These are phyloP conservation scores for Boletus vermiculosoides DNA, from an alignment of 768 basidiomycete genomes.

Conservation along the genomic window DNA sequence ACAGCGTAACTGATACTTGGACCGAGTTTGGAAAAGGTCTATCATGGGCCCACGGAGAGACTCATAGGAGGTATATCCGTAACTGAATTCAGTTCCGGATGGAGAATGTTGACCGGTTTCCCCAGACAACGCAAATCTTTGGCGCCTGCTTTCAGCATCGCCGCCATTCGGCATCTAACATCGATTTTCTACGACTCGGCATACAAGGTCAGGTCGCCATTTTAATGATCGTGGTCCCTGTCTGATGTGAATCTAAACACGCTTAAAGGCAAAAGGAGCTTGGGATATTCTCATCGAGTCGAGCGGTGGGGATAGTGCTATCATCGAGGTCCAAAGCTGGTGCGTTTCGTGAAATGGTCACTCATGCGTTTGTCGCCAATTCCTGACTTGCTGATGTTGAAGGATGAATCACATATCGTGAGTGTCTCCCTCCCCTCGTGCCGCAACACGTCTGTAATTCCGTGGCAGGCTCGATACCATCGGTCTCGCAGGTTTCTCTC, in stretches of 20 bases:
- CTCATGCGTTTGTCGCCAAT: neutral
- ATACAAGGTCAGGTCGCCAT: slow-evolving; percentile 5
- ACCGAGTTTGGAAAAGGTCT: slow-evolving; percentile 28
- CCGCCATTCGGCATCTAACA: slow-evolving; percentile 37
- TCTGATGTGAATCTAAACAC: neutral
- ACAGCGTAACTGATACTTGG: neutral
- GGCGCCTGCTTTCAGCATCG: slow-evolving; percentile 37
- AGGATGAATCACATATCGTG: neutral
- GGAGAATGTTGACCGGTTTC: neutral
- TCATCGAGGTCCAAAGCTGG: slow-evolving; percentile 40
- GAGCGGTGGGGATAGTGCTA: slow-evolving; percentile 4
- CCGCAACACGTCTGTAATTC: neutral
- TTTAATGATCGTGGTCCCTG: too few species aligned
- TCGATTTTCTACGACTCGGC: slow-evolving; percentile 41
- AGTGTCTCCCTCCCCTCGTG: neutral
- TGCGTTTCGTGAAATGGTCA: neutral
- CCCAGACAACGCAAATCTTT: slow-evolving; percentile 38
- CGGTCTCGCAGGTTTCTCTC: slow-evolving; percentile 9
- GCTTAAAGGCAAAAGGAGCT: neutral
- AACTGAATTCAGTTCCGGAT: slow-evolving; percentile 16
- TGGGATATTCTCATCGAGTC: slow-evolving; percentile 30
- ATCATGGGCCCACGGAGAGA: slow-evolving; percentile 8
- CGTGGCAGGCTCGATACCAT: neutral
- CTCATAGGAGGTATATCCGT: neutral
- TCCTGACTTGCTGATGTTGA: neutral